Conservation (phyloP, 1,284 basidiomycete genomes). For the Pyrrhoderma lamaoense region DNA sequence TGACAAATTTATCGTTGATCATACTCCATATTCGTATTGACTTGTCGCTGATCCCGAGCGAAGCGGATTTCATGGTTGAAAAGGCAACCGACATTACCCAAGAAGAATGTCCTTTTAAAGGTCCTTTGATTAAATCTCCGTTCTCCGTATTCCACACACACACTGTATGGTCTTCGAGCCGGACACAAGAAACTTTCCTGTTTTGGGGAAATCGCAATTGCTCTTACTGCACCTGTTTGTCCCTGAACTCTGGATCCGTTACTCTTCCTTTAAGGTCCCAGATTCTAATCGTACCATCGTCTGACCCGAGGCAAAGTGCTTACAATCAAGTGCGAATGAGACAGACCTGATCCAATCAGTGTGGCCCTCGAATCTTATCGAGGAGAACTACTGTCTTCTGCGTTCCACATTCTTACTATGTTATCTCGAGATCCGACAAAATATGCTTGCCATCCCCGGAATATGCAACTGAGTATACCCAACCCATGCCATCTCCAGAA, state of each 20-base stretch:
- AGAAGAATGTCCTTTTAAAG: slow-evolving; percentile 27
- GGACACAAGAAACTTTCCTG: slow-evolving; percentile 4
- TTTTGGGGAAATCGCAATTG: neutral
- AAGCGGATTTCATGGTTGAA: neutral
- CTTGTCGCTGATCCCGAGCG: neutral
- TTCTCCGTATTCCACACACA: slow-evolving; percentile 1
- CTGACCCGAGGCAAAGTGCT: no score
- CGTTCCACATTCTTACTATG: slow-evolving; percentile 2
- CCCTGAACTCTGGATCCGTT: slow-evolving; percentile 49
- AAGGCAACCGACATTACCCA: slow-evolving; percentile 6
- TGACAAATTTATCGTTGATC: no score
- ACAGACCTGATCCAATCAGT: neutral
- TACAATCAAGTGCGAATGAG: slow-evolving; percentile 19
- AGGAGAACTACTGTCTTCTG: no score
- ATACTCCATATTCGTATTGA: no score
- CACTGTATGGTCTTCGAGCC: slow-evolving; percentile 1
- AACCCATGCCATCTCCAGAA: neutral
- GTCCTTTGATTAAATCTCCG: no score
- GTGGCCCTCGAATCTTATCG: neutral
- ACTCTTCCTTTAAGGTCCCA: slow-evolving; percentile 75
- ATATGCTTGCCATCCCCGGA: slow-evolving; percentile 1
- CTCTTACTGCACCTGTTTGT: no score
- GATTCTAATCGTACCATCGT: slow-evolving; percentile 81
- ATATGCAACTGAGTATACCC: neutral
- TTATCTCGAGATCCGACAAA: neutral